Evolutionary conservation across 169 alveolate genomes (phyloP).

Genomic region (Cryptosporidium sp.): DNA sequence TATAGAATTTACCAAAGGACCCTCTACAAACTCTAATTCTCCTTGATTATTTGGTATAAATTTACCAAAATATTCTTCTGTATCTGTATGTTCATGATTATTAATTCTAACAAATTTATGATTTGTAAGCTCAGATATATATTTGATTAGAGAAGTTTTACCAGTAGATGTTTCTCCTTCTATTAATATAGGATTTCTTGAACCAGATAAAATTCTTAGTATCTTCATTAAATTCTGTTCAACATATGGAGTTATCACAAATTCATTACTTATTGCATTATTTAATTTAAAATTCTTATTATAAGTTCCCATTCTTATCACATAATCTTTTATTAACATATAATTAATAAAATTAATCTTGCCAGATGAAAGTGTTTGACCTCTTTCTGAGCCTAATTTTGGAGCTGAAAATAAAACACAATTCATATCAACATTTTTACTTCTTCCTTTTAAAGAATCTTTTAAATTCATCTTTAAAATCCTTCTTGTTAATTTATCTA

Average conservation of each 20-base stretch:
- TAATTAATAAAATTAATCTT: constrained; percentile 11
- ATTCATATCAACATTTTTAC: neutral
- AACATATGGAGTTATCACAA: constrained; percentile 91
- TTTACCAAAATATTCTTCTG: constrained; percentile 98
- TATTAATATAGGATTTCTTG: constrained; percentile 96
- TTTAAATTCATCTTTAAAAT: constrained; percentile 3
- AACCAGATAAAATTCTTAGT: constrained; percentile 92
- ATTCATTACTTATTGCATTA: constrained; percentile 80
- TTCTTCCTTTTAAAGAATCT: neutral
- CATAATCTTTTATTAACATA: constrained; percentile 60
- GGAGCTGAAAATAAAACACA: constrained; percentile 3
- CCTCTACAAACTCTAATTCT: constrained; percentile 95
- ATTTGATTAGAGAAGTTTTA: constrained; percentile 97
- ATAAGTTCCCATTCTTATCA: constrained; percentile 60
- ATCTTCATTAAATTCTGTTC: constrained; percentile 88
- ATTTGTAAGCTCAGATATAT: constrained; percentile 93
- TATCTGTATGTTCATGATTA: constrained; percentile 99
- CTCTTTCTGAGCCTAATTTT: neutral
- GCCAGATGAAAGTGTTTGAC: neutral
- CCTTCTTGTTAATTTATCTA: constrained; percentile 7
- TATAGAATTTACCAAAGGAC: constrained; percentile 97
- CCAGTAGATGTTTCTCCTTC: constrained; percentile 99
- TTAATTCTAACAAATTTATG: constrained; percentile 97
- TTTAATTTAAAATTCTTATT: constrained; percentile 76
- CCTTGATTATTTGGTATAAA: constrained; percentile 91